A percentile compares a stretch with the other conserved stretches of the same genome.
Conservation (phyloP, 2,329 filamentous ascomycete genomes). For the Bipolaris sorokiniana region DNA sequence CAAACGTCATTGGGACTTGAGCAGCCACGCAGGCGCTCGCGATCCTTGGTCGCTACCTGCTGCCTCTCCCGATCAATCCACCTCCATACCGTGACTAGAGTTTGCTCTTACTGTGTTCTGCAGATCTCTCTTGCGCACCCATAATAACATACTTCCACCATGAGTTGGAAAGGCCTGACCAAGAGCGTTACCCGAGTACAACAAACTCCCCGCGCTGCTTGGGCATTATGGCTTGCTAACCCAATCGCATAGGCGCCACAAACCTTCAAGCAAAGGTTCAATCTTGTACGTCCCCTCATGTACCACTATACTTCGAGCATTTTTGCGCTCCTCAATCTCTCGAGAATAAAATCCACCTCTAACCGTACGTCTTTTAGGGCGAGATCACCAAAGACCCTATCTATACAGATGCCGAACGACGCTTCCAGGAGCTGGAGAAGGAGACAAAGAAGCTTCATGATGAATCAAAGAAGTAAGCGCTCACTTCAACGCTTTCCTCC, state of each 20-base stretch:
- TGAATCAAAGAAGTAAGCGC: conserved; percentile 79
- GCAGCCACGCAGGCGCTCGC: conserved; percentile 36
- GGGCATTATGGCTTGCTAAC: conserved; percentile 32
- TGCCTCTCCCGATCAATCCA: conserved; percentile 5
- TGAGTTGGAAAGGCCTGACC: conserved; percentile 97
- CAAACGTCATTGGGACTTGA: conserved; percentile 16
- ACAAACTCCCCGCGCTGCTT: conserved; percentile 13
- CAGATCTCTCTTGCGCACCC: conserved; percentile 13
- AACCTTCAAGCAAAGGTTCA: conserved; percentile 89
- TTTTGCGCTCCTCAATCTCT: conserved; percentile 27
- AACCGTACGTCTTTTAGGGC: conserved; percentile 57
- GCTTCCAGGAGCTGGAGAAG: conserved; percentile 90
- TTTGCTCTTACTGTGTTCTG: conserved; percentile 2
- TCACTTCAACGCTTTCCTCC: background rate
- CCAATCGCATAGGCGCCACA: conserved; percentile 72
- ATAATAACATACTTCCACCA: conserved; percentile 49
- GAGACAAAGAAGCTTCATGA: conserved; percentile 98
- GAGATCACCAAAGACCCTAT: conserved; percentile 94
- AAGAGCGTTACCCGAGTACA: conserved; percentile 86
- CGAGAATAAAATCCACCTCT: background rate
- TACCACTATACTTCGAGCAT: background rate
- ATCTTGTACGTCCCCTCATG: conserved; percentile 62
- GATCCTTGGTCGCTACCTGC: conserved; percentile 25
- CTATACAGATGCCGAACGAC: conserved; percentile 91
- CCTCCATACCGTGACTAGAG: conserved; percentile 2